Evolutionary conservation across 352 stramenopile genomes (phyloP).

Genomic region (Phytopythium sindhum): DNA sequence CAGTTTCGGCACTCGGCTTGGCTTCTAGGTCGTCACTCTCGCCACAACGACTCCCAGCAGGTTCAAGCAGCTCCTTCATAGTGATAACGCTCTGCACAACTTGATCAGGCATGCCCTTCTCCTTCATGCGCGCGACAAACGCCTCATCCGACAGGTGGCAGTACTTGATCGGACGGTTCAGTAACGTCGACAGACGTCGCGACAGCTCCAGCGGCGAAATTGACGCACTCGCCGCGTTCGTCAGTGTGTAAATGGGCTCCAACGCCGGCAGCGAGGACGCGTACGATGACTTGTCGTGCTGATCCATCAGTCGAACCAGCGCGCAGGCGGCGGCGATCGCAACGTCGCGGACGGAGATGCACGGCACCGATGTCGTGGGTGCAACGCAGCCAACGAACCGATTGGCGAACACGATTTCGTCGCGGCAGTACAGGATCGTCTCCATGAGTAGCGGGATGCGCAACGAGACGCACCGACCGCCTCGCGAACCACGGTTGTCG

Average conservation of each 20-base stretch:
- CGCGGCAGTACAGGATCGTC: conserved; percentile 66
- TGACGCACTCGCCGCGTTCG: conserved; percentile 23
- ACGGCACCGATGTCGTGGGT: conserved; percentile 43
- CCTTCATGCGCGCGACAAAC: conserved; percentile 41
- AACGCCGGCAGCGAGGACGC: conserved; percentile 21
- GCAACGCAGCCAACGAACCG: conserved; percentile 56
- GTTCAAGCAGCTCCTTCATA: conserved; percentile 54
- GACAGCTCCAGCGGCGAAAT: conserved; percentile 46
- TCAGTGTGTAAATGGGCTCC: conserved; percentile 52
- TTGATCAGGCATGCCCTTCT: conserved; percentile 45
- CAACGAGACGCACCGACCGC: conserved; percentile 45
- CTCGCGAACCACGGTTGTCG: conserved; percentile 17
- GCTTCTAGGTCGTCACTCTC: not conserved
- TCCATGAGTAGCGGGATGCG: conserved; percentile 77
- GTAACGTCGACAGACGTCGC: conserved; percentile 25
- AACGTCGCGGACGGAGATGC: conserved; percentile 67
- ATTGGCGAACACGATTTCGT: conserved; percentile 69
- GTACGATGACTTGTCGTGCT: not conserved
- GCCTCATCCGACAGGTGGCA: conserved; percentile 38
- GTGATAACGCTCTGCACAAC: conserved; percentile 47
- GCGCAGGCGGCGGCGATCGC: conserved; percentile 47
- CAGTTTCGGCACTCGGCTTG: not conserved
- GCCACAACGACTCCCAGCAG: not conserved
- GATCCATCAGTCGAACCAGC: conserved; percentile 16
- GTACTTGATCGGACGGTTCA: conserved; percentile 51